These are phyloP conservation scores for Fistulinella cinereoalba DNA, from an alignment of 1,284 basidiomycete species.

Conservation along the genomic window DNA sequence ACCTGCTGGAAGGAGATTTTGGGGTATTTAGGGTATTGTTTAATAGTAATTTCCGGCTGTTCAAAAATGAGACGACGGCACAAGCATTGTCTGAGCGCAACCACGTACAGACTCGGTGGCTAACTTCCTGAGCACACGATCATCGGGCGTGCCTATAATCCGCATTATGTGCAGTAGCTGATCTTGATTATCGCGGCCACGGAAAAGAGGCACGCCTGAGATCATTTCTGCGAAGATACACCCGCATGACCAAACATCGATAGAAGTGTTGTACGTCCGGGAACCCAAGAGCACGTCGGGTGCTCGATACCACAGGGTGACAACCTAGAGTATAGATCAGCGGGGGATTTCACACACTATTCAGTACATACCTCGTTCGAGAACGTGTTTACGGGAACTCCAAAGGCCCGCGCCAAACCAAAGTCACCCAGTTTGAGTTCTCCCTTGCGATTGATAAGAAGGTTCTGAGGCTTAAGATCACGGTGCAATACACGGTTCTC, in stretches of 20 bases:
- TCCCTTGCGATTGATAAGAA: constrained; percentile 95
- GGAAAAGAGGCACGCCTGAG: constrained; percentile 93
- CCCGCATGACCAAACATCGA: constrained; percentile 99
- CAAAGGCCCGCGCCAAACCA: constrained; percentile 91
- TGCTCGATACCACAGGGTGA: constrained; percentile 98
- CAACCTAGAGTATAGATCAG: constrained; percentile 59
- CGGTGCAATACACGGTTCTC: constrained; percentile 98
- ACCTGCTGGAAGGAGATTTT: constrained; percentile 89
- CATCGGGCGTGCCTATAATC: constrained; percentile 94
- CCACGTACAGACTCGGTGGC: constrained; percentile 81
- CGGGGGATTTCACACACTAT: neutral
- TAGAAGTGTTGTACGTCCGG: constrained; percentile 96
- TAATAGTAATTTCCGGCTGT: constrained; percentile 88
- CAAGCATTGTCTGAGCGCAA: too few relatives aligned
- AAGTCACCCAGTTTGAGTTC: constrained; percentile 98
- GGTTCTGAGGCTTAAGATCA: constrained; percentile 96
- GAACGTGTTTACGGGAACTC: constrained; percentile 95
- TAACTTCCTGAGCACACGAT: constrained; percentile 87
- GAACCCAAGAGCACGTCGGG: constrained; percentile 97
- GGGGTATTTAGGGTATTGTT: constrained; percentile 88
- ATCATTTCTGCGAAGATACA: constrained; percentile 99
- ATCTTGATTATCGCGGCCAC: constrained; percentile 97
- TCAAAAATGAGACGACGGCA: too few relatives aligned
- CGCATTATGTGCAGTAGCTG: constrained; percentile 98
- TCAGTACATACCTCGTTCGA: constrained; percentile 76